Percentiles rank a stretch among this genome's conserved stretches.
These are phyloP conservation scores for Phaeodactylum tricornutum DNA, from an alignment of 108 stramenopile genomes.

Conservation along the genomic window DNA sequence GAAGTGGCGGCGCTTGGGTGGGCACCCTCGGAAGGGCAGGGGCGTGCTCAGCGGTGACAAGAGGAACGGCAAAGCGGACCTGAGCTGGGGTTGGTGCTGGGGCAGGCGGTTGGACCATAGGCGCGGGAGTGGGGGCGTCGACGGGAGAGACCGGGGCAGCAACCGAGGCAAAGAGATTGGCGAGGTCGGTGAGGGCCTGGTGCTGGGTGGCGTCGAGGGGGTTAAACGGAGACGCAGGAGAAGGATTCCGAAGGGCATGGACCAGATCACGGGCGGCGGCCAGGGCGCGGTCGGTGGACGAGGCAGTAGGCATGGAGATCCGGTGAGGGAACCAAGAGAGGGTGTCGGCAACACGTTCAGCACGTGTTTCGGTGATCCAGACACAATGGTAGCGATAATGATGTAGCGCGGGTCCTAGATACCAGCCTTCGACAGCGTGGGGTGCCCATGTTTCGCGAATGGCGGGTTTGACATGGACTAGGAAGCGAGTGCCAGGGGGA, in stretches of 20 bases:
- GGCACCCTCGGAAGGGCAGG: background rate
- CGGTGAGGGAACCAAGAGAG: background rate
- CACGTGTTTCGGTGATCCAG: background rate
- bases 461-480: constrained; percentile 14
- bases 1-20: background rate
- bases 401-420: constrained; percentile 13
- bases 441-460: constrained; percentile 18
- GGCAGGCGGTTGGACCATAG: too few species aligned
- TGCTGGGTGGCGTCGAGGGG: background rate
- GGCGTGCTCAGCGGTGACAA: too few species aligned
- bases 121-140: too few species aligned
- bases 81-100: too few species aligned
- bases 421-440: constrained; percentile 21
- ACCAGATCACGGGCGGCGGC: background rate
- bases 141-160: too few species aligned
- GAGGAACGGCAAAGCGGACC: too few species aligned
- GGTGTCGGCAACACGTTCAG: background rate
- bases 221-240: background rate
- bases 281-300: constrained; percentile 1
- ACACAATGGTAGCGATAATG: too few species aligned
- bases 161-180: background rate
- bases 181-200: background rate
- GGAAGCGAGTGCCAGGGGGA: background rate
- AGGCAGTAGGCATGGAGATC: background rate
- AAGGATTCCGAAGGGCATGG: constrained; percentile 1